Conservation (phyloP, 2,329 filamentous ascomycete genomes). For the Talaromyces piceae region DNA sequence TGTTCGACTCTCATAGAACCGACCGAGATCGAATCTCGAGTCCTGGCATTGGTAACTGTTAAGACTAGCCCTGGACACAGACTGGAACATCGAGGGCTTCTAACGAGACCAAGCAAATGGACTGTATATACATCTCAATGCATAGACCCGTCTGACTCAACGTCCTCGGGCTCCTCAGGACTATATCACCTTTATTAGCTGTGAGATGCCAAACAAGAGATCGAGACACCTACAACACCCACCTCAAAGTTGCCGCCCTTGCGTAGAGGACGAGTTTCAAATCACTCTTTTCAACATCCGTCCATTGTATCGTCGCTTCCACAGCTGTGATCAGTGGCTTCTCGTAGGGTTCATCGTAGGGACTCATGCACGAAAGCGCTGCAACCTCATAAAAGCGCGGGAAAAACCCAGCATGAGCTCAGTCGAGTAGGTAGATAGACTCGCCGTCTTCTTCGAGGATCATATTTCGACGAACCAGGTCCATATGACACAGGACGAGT, state of each 20-base stretch:
- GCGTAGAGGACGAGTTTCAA: neutral
- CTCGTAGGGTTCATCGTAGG: neutral
- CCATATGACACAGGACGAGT: constrained; percentile 6
- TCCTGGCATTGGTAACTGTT: too few relatives aligned
- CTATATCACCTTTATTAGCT: constrained; percentile 6
- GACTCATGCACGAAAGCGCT: neutral
- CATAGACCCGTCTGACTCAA: too few relatives aligned
- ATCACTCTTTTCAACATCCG: neutral
- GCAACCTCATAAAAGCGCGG: neutral
- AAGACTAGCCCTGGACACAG: too few relatives aligned
- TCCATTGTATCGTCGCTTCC: neutral
- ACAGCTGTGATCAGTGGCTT: neutral
- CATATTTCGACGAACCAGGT: constrained; percentile 6
- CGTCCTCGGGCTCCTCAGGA: constrained; percentile 6
- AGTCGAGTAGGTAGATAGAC: constrained; percentile 4
- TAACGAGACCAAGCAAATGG: too few relatives aligned
- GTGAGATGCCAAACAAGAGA: constrained; percentile 1
- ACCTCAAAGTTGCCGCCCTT: neutral
- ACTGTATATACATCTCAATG: too few relatives aligned
- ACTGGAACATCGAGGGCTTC: too few relatives aligned
- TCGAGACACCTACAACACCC: neutral
- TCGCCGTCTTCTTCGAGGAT: constrained; percentile 9
- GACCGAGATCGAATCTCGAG: too few relatives aligned
- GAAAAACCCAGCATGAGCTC: neutral
- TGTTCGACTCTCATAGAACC: too few relatives aligned